Conservation (phyloP, 805 yeast species). For the Kodamaea neixiangensis region DNA sequence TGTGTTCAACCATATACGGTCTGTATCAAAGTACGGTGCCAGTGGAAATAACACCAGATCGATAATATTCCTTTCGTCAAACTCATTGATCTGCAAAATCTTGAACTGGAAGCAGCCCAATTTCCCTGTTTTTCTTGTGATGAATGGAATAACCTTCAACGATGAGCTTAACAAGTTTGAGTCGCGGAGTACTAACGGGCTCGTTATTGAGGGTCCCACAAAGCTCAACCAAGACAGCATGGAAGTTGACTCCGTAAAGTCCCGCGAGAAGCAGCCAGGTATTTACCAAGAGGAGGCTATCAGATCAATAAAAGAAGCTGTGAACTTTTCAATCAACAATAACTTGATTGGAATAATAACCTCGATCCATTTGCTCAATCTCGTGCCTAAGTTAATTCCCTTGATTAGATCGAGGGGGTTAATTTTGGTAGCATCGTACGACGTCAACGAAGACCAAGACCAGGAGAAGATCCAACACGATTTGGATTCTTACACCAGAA, state of each 20-base stretch:
- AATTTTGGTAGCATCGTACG: conserved; percentile 72
- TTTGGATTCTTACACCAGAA: conserved; percentile 37
- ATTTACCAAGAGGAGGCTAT: conserved; percentile 48
- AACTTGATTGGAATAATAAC: conserved; percentile 84
- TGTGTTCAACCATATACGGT: conserved; percentile 75
- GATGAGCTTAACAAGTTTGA: conserved; percentile 30
- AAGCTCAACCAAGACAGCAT: conserved; percentile 3
- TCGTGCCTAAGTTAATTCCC: conserved; percentile 76
- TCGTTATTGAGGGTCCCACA: conserved; percentile 28
- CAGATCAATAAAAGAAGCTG: conserved; percentile 78
- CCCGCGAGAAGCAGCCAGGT: conserved; percentile 30
- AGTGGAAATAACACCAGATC: conserved; percentile 48
- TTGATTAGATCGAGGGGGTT: conserved; percentile 79
- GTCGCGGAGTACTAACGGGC: conserved; percentile 43
- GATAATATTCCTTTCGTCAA: conserved; percentile 80
- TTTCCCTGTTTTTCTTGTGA: conserved; percentile 86
- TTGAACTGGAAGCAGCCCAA: conserved; percentile 98
- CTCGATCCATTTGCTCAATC: conserved; percentile 64
- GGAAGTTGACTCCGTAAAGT: conserved; percentile 28
- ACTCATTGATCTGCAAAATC: conserved; percentile 88
- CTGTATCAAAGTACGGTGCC: conserved; percentile 29
- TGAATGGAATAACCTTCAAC: conserved; percentile 61
- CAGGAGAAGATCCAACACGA: conserved; percentile 29
- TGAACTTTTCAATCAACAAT: conserved; percentile 75
- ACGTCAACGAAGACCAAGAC: conserved; percentile 29